Percentiles rank a stretch among this genome's conserved stretches.
phyloP scores from a whole-genome alignment of 345 rosid genomes.

The Eucalyptus dawsonii region DNA sequence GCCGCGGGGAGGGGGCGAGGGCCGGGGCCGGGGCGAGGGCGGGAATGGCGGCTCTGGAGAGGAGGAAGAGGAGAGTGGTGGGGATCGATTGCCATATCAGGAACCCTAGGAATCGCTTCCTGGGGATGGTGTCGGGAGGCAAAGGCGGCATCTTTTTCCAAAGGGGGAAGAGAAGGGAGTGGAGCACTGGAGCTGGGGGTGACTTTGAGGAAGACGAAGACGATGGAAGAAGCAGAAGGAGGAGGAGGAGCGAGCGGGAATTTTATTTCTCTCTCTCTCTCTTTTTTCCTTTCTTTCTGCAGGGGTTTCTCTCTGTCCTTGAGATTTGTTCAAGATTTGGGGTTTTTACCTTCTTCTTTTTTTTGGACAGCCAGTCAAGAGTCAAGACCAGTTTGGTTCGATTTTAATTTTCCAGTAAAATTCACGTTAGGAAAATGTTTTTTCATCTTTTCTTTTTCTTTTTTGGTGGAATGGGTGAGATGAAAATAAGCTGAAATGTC shows the following conservation, averaged over 20 bases:
- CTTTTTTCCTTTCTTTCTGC: background rate
- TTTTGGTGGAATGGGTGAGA: no score
- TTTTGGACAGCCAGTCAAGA: background rate
- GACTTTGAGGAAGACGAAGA: background rate
- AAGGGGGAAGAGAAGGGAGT: background rate
- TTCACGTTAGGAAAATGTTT: background rate
- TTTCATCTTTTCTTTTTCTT: no score
- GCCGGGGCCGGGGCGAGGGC: background rate
- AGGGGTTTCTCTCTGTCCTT: background rate
- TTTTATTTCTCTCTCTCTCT: background rate
- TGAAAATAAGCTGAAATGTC: no score
- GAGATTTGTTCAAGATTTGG: background rate
- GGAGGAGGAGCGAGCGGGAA: background rate
- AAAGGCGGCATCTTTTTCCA: background rate
- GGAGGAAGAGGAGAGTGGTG: constrained; percentile 37
- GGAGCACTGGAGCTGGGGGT: background rate
- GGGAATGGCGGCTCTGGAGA: constrained; percentile 25
- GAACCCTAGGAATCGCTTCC: constrained; percentile 45
- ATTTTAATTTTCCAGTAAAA: background rate
- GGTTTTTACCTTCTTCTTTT: background rate
- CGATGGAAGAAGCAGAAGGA: background rate
- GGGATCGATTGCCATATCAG: constrained; percentile 66
- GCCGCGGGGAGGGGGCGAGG: background rate
- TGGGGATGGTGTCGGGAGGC: constrained; percentile 23
- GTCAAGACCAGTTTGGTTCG: background rate